A percentile compares a stretch with the other conserved stretches of the same genome.
phyloP scores from a whole-genome alignment of 345 rosid species.

The Lagerstroemia speciosa region DNA sequence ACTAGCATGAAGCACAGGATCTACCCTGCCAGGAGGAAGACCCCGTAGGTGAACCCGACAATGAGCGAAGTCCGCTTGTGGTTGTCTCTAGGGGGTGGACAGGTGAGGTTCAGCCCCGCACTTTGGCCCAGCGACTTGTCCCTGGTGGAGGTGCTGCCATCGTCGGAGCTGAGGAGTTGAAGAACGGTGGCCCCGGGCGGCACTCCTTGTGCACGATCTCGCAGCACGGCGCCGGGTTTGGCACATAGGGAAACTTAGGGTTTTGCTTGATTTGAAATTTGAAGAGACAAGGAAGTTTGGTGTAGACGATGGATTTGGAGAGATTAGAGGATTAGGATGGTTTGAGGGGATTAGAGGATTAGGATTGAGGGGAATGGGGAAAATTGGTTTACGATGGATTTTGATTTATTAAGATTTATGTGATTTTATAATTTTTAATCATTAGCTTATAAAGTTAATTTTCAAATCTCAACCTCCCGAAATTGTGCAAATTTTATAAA shows the following conservation, averaged over 20 bases:
- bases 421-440: too few relatives aligned
- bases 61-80: conserved; percentile 36
- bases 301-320: too few relatives aligned
- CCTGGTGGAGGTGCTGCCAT: conserved; percentile 34
- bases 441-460: too few relatives aligned
- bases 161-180: conserved; percentile 28
- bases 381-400: too few relatives aligned
- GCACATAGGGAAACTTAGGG: conserved; percentile 47
- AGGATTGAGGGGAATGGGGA: too few relatives aligned
- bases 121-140: conserved; percentile 31
- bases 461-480: too few relatives aligned
- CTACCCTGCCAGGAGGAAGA: conserved; percentile 37
- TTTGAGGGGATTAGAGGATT: too few relatives aligned
- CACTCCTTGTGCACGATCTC: conserved; percentile 81
- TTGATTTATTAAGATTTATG: too few relatives aligned
- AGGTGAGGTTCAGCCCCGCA: conserved; percentile 27
- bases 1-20: conserved; percentile 45
- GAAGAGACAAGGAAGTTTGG: too few relatives aligned
- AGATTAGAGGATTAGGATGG: too few relatives aligned
- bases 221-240: conserved; percentile 75
- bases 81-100: conserved; percentile 19
- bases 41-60: conserved; percentile 45
- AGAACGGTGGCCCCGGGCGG: conserved; percentile 52
- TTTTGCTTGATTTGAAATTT: too few relatives aligned
- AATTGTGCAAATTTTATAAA: too few relatives aligned